Evolutionary conservation across 768 basidiomycete genomes (phyloP).

Genomic region (Coprinopsis cinerea): DNA sequence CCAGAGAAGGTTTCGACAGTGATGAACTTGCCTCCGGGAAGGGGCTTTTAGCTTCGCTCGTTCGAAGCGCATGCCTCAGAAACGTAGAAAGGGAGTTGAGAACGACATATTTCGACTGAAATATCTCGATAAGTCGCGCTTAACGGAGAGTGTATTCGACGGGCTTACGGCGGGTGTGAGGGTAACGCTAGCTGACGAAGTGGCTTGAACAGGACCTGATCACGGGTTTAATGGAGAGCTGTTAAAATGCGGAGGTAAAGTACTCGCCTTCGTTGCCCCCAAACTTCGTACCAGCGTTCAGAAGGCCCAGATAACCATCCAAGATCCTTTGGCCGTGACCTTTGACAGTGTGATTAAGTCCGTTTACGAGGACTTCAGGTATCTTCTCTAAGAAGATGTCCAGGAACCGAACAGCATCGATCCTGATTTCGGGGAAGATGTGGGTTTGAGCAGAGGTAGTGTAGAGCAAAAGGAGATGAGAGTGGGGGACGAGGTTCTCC

Average conservation of each 20-base stretch:
- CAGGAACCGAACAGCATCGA: slow-evolving; percentile 82
- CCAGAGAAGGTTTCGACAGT: slow-evolving; percentile 28
- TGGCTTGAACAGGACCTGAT: slow-evolving; percentile 38
- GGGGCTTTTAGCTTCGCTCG: slow-evolving; percentile 12
- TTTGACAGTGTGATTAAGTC: slow-evolving; percentile 53
- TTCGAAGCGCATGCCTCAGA: slow-evolving; percentile 42
- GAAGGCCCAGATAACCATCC: slow-evolving; percentile 75
- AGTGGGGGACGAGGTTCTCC: slow-evolving; percentile 71
- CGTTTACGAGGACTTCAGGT: slow-evolving; percentile 30
- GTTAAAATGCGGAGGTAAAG: not conserved
- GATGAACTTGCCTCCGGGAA: slow-evolving; percentile 8
- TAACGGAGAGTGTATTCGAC: not conserved
- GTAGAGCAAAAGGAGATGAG: slow-evolving; percentile 73
- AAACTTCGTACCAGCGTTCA: slow-evolving; percentile 62
- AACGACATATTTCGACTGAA: slow-evolving; percentile 74
- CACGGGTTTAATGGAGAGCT: slow-evolving; percentile 1
- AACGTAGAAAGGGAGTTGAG: slow-evolving; percentile 68
- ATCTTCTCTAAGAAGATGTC: slow-evolving; percentile 66
- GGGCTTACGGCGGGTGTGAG: slow-evolving; percentile 55
- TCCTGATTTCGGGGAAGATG: slow-evolving; percentile 91
- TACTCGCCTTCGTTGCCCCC: slow-evolving; percentile 48
- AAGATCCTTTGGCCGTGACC: slow-evolving; percentile 60
- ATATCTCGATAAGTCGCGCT: slow-evolving; percentile 10
- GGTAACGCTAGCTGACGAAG: slow-evolving; percentile 59
- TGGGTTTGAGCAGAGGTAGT: slow-evolving; percentile 88